Conservation (phyloP, 2,329 filamentous ascomycete genomes). For the Fusarium pininemorale region DNA sequence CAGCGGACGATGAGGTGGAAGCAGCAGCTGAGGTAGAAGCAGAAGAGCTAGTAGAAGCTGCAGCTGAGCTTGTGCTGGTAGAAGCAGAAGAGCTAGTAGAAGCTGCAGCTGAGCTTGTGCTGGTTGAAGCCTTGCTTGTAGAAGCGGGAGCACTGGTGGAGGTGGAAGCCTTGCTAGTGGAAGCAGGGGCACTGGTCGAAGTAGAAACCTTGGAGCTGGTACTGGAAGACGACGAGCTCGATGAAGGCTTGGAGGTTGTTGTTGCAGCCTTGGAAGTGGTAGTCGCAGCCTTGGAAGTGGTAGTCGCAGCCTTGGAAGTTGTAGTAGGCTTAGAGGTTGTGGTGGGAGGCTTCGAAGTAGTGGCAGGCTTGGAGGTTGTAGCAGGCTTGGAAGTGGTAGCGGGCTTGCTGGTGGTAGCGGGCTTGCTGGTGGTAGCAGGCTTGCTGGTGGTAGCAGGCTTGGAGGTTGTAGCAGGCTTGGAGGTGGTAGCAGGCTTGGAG, state of each 20-base stretch:
- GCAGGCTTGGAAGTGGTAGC: not conserved
- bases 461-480: too few relatives aligned
- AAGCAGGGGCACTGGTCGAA: not conserved
- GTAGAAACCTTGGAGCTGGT: not conserved
- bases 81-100: not conserved
- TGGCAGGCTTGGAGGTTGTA: accelerated
- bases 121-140: not conserved
- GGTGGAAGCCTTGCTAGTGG: not conserved
- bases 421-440: not conserved
- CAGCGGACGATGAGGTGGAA: not conserved
- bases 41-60: not conserved
- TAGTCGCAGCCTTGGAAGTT: not conserved
- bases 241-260: not conserved
- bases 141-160: not conserved
- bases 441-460: not conserved
- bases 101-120: not conserved
- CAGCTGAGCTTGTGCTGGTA: not conserved
- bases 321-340: not conserved
- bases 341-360: not conserved
- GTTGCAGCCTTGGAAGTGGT: not conserved
- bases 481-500: too few relatives aligned
- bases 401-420: not conserved
- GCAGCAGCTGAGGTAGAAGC: not conserved
- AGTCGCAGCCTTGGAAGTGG: not conserved
- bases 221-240: not conserved